Base-by-base conservation (phyloP, 371 early-diverging fungal genomes). In the Actinomucor elegans region DNA sequence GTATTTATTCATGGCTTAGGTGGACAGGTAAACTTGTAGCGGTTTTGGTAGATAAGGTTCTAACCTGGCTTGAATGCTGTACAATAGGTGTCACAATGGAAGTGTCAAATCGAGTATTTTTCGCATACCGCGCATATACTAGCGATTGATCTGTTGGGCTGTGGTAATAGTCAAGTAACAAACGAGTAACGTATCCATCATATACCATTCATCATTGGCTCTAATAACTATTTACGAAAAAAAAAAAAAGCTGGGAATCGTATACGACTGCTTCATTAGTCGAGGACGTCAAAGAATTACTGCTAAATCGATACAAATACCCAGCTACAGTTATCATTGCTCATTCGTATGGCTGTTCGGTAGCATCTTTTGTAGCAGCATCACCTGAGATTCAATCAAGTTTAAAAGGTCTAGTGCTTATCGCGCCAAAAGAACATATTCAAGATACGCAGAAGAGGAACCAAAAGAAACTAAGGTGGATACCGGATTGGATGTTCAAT, bases 1-100 rank as follows among this genome's bases (percentile, higher is more conserved):
- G 80, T 87, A 6, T 86, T 88, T 62, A 82, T 88, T 38, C 89
- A 88, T 56, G 89, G 89, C 10, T 59, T 88, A 26, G 89, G 89
- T 20, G 87, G 84, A 33, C 88, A 88, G 73, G 86, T 85, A 71
- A 69, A 23, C 31, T 35, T 26, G 23, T 9, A n/a, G 10, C 5
- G 11, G n/a, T n/a, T n/a, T n/a, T n/a, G n/a, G n/a, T n/a, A n/a
- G n/a, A n/a, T n/a, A n/a, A n/a, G n/a, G n/a, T n/a, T n/a, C n/a
- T n/a, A n/a, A n/a, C n/a, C n/a, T n/a, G n/a, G n/a, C n/a, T n/a
- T n/a, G n/a, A n/a, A n/a, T n/a, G n/a, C n/a, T n/a, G n/a, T n/a
- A n/a, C n/a, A n/a, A 38, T 52, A 86, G 86, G 78, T 76, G 41
- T 69, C 78, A 57, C 89, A 87, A 61, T 88, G 85, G 79, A 76